Base-by-base conservation (phyloP, 2,329 filamentous ascomycete species). In the Domatiomyces globalis region DNA sequence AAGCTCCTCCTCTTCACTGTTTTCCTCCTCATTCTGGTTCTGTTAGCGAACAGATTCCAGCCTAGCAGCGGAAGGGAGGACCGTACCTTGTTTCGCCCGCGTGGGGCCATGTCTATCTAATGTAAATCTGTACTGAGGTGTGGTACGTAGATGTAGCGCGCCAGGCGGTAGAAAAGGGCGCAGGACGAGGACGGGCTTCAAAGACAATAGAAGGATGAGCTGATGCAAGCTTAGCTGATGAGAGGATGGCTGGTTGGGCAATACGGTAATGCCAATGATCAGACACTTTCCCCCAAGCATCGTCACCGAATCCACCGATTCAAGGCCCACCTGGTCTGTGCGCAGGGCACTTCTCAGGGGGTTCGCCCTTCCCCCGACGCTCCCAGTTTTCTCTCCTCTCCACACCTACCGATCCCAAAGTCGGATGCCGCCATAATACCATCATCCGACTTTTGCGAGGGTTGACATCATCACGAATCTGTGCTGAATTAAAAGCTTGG, bases 1-100 rank as follows among this genome's bases (percentile, higher is more conserved):
- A 4, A 76, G 66, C 57, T 72, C 68, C 50, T 71, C 68, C 55
- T 67, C 71, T 54, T 72, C 67, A 46, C 69, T 67, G 51, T 66
- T 71, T 39, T 73, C 72, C 48, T 72, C 70, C 18, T 69, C 64
- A 27, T 74, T 71, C 55, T 64, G 49, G 33, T 36, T 43, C 22
- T 10, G 46, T 51, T 51, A 33, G 51, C 25, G 47, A 53, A 42
- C 49, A 43, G 39, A 45, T 36, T 47, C 51, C 51, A 51, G 49
- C 50, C 49, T 42, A 48, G 45, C 50, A 53, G 46, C 49, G 51
- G 49, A 55, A 53, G 43, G 43, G n/a, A 29, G 6, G 43, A 27
- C 18, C 25, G n/a, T 15, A 20, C 12, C 22, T 10, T 25, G 39
- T 33, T 43, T 22, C 29, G n/a, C 19, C 18, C 39, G 19, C 25